These are phyloP conservation scores for Kappamyces sp. DNA, from an alignment of 192 early-diverging fungal species.

Conservation along the genomic window DNA sequence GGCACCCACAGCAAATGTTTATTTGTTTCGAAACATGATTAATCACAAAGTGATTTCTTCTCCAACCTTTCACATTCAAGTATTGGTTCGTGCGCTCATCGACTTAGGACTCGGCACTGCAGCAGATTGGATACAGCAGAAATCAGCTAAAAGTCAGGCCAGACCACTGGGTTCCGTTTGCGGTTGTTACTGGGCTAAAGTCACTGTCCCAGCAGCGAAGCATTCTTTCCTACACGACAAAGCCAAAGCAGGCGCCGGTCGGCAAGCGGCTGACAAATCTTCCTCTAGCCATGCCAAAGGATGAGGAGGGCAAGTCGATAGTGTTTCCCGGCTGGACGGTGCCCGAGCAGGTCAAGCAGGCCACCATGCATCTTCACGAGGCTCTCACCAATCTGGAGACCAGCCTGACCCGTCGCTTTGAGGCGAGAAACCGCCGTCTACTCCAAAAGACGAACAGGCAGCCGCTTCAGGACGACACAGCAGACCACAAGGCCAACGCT, in stretches of 20 bases:
- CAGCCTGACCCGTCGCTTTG: neutral
- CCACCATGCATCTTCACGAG: conserved; percentile 24
- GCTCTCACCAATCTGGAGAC: conserved; percentile 10
- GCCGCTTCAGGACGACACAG: neutral
- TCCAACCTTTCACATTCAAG: conserved; percentile 30
- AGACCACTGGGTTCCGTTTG: conserved; percentile 53
- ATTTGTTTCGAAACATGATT: conserved; percentile 45
- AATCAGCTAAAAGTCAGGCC: conserved; percentile 23
- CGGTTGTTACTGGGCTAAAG: conserved; percentile 32
- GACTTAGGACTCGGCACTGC: conserved; percentile 20
- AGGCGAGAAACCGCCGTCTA: no score
- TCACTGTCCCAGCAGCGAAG: neutral
- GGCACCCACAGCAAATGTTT: conserved; percentile 26
- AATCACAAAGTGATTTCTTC: conserved; percentile 37
- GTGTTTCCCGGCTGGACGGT: conserved; percentile 26
- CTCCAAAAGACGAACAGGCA: conserved; percentile 1
- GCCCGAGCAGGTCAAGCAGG: conserved; percentile 26
- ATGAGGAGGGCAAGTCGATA: neutral
- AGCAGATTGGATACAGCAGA: conserved; percentile 42
- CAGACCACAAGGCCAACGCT: neutral
- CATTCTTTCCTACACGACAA: neutral
- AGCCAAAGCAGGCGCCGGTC: conserved; percentile 5
- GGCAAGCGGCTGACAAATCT: conserved; percentile 2
- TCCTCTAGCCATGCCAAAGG: conserved; percentile 20
- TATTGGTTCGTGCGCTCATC: conserved; percentile 7